Percentiles rank a stretch among this genome's conserved stretches.
phyloP scores from a whole-genome alignment of 768 basidiomycete genomes.

The Lentinula lateritia region DNA sequence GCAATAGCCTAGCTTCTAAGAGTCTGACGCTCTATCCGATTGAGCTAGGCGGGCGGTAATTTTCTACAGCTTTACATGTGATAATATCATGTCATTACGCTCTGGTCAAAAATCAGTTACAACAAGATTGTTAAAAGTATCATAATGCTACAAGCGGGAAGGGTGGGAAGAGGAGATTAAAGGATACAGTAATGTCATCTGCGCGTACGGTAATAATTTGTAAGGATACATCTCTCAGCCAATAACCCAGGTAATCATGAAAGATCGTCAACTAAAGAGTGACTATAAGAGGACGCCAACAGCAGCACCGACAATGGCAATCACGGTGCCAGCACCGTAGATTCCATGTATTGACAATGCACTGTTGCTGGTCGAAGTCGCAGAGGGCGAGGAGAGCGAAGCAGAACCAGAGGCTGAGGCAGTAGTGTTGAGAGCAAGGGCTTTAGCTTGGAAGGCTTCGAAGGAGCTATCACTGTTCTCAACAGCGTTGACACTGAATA shows the following conservation, averaged over 20 bases:
- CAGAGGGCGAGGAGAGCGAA: slow-evolving; percentile 13
- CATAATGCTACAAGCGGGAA: neutral
- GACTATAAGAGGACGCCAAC: slow-evolving; percentile 17
- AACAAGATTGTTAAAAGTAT: neutral
- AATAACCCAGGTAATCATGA: neutral
- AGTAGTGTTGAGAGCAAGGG: slow-evolving; percentile 39
- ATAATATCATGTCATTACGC: too few relatives aligned
- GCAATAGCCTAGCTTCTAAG: slow-evolving; percentile 20
- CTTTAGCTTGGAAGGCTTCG: slow-evolving; percentile 43
- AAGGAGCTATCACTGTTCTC: slow-evolving; percentile 47
- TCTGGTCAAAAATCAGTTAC: too few relatives aligned
- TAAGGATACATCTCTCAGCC: neutral
- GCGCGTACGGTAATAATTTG: neutral
- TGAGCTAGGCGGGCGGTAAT: slow-evolving; percentile 50
- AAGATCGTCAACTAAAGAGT: neutral
- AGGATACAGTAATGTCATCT: neutral
- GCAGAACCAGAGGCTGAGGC: slow-evolving; percentile 10
- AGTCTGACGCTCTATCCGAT: slow-evolving; percentile 66
- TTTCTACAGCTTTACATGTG: neutral
- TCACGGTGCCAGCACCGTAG: slow-evolving; percentile 19
- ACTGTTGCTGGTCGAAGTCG: slow-evolving; percentile 10
- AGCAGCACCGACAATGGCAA: slow-evolving; percentile 16
- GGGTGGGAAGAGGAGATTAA: neutral
- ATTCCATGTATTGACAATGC: slow-evolving; percentile 9
- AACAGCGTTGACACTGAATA: slow-evolving; percentile 51